These are phyloP conservation scores for Aspergillus glaucus DNA, from an alignment of 2,329 filamentous ascomycete species.

Conservation along the genomic window DNA sequence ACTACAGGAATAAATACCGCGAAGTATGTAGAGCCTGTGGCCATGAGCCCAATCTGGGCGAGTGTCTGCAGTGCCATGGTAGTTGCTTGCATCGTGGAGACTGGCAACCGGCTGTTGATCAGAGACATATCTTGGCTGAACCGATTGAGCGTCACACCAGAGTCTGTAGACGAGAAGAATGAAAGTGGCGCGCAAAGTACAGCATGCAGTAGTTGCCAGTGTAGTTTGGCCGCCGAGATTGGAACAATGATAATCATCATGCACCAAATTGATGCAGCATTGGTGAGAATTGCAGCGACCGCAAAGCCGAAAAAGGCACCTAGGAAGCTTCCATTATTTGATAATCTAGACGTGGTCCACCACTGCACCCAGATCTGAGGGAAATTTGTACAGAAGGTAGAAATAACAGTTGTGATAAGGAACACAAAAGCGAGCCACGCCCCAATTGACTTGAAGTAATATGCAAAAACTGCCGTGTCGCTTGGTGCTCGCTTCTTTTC, in stretches of 20 bases:
- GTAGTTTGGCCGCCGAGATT: constrained; percentile 3
- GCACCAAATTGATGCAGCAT: not conserved
- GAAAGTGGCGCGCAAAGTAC: constrained; percentile 11
- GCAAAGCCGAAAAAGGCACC: constrained; percentile 1
- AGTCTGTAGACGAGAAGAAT: constrained; percentile 9
- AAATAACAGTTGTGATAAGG: not conserved
- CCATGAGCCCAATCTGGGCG: constrained; percentile 14
- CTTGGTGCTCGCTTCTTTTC: not conserved
- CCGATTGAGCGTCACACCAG: constrained; percentile 8
- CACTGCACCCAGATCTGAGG: constrained; percentile 27
- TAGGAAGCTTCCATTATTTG: not conserved
- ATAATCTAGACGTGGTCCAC: constrained; percentile 1
- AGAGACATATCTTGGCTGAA: constrained; percentile 26
- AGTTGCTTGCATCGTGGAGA: not conserved
- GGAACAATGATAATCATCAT: constrained; percentile 4
- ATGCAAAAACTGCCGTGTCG: constrained; percentile 4
- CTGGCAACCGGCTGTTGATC: constrained; percentile 18
- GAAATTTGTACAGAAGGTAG: not conserved
- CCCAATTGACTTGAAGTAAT: constrained; percentile 1
- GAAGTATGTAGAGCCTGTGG: constrained; percentile 29
- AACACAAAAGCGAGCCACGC: not conserved
- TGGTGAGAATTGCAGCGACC: not conserved
- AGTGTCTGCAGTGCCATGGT: not conserved
- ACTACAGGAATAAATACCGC: constrained; percentile 33
- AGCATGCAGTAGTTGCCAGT: constrained; percentile 3